Percentiles rank a stretch among this genome's conserved stretches.
Evolutionary conservation across 140 eudicot species (phyloP).

Genomic region (Oenanthe javanica): DNA sequence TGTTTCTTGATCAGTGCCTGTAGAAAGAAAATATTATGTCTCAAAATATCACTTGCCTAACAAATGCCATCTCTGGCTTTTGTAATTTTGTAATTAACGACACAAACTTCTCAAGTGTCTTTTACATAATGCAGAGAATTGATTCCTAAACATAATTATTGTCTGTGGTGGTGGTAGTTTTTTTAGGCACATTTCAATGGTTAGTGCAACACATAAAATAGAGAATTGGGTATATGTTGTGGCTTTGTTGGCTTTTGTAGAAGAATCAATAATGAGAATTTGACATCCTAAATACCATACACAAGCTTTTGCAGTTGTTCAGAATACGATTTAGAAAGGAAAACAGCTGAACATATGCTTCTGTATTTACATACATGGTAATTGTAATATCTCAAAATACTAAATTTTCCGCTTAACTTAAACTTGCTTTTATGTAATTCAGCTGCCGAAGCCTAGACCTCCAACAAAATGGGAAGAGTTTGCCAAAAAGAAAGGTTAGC

Average conservation of each 20-base stretch:
- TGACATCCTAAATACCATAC: background rate
- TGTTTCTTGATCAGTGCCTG: background rate
- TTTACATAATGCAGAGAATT: background rate
- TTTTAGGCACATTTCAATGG: background rate
- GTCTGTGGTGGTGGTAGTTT: background rate
- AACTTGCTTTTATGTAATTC: slow-evolving; percentile 10
- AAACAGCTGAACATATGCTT: background rate
- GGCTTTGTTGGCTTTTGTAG: background rate
- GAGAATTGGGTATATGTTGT: background rate
- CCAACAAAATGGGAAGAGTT: slow-evolving; percentile 91
- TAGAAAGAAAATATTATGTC: background rate
- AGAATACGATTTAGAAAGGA: background rate
- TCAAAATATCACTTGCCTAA: background rate
- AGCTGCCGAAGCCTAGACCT: slow-evolving; percentile 90
- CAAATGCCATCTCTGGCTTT: background rate
- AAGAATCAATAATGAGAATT: background rate
- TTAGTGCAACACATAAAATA: background rate
- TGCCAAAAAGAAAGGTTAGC: slow-evolving; percentile 86
- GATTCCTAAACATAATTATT: background rate
- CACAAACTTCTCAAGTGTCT: background rate
- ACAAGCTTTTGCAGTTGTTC: background rate
- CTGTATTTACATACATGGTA: background rate
- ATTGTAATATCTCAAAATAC: background rate
- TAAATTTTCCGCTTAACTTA: background rate
- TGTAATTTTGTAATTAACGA: background rate